These are phyloP conservation scores for Priceomyces carsonii DNA, from an alignment of 805 yeast genomes.

Conservation along the genomic window DNA sequence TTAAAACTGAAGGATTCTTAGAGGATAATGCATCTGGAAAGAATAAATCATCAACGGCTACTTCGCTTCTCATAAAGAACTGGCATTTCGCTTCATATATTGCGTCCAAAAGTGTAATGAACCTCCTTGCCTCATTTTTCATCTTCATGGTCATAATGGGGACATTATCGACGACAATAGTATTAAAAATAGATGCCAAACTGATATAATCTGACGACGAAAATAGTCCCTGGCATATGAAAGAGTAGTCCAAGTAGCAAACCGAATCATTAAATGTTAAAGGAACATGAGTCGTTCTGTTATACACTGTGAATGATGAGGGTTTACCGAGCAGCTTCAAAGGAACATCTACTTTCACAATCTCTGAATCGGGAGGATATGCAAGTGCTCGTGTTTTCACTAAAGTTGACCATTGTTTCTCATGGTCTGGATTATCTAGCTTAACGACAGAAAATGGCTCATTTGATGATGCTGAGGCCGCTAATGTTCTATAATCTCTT, in stretches of 20 bases:
- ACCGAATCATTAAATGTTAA: constrained; percentile 37
- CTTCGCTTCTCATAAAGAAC: constrained; percentile 53
- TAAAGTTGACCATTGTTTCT: constrained; percentile 34
- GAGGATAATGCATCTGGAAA: constrained; percentile 50
- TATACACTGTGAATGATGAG: constrained; percentile 51
- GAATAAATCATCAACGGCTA: constrained; percentile 52
- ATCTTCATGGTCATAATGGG: constrained; percentile 56
- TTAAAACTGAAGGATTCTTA: constrained; percentile 11
- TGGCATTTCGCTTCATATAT: constrained; percentile 67
- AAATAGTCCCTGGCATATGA: constrained; percentile 55
- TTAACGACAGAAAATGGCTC: constrained; percentile 36
- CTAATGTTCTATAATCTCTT: constrained; percentile 52
- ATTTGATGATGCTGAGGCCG: constrained; percentile 17
- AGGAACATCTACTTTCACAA: constrained; percentile 2
- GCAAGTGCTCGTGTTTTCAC: constrained; percentile 21
- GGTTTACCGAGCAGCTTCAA: constrained; percentile 19
- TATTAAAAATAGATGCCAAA: constrained; percentile 57
- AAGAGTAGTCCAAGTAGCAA: constrained; percentile 51
- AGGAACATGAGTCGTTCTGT: constrained; percentile 51
- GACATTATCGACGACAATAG: constrained; percentile 58
- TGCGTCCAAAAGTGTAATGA: constrained; percentile 68
- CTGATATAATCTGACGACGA: constrained; percentile 74
- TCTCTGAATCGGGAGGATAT: constrained; percentile 8
- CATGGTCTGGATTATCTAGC: constrained; percentile 20
- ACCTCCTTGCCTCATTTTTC: constrained; percentile 69